These are phyloP conservation scores for Echinosophora koreensis DNA, from an alignment of 306 rosid genomes.

Conservation along the genomic window DNA sequence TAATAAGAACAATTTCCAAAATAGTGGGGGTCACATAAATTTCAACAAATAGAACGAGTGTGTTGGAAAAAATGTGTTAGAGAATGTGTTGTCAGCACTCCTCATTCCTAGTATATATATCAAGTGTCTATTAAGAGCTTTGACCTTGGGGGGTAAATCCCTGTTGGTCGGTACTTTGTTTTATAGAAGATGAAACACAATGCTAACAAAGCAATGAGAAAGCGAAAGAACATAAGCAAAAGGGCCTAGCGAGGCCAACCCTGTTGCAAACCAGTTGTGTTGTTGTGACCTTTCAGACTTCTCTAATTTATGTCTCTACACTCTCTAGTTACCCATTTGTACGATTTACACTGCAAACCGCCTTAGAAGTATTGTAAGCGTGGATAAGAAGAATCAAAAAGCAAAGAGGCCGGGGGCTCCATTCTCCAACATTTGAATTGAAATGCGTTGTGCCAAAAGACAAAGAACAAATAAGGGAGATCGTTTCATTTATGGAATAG, in stretches of 20 bases:
- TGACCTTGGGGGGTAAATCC: constrained; percentile 12
- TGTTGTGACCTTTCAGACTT: constrained; percentile 39
- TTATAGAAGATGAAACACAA: constrained; percentile 29
- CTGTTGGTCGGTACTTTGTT: constrained; percentile 27
- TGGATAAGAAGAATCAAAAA: constrained; percentile 8
- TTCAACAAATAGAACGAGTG: no score
- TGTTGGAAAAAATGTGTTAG: no score
- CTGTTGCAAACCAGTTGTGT: constrained; percentile 39
- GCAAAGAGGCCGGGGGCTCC: background rate
- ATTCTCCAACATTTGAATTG: background rate
- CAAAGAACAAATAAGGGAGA: background rate
- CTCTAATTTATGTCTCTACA: background rate
- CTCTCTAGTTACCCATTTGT: background rate
- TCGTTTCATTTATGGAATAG: background rate
- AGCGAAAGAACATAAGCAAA: constrained; percentile 46
- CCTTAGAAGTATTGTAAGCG: background rate
- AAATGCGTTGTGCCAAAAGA: background rate
- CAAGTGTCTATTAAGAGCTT: background rate
- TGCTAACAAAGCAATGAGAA: constrained; percentile 16
- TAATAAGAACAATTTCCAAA: no score
- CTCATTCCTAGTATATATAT: no score
- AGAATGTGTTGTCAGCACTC: no score
- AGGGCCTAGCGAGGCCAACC: constrained; percentile 33
- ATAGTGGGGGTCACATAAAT: no score
- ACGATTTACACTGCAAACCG: background rate